Evolutionary conservation across 2,329 filamentous ascomycete genomes (phyloP), one percentile per base, ranked within the genome.

Genomic region (Penicillium sp.): DNA sequence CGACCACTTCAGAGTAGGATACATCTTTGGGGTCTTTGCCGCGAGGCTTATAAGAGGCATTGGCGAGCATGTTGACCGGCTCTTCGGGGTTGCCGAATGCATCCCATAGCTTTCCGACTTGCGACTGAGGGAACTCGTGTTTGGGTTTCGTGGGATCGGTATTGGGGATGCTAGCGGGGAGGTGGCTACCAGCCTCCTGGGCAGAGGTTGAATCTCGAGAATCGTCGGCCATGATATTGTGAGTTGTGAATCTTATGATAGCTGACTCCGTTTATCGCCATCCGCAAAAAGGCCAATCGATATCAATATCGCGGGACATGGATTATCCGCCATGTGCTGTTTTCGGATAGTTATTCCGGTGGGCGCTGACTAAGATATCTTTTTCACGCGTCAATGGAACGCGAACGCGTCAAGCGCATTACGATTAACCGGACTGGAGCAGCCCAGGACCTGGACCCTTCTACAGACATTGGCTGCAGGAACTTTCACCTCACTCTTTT

Each of bases 41-140:
- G 10, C 82, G 81, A 75, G 79, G 88, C 78, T 85, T 82, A 61
- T 81, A 79, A 14, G 79, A 82, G 19, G 83, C 83, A 55, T 82
- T 82, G 1, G 85, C 79, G 71, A 87, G 72, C 54, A 79, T 70
- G 67, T 85, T 85, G 42, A 81, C 79, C 48, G 78, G 82, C 57
- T 83, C 76, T 57, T 76, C 73, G 11, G 78, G 77, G 58, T 76
- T 77, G 31, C 77, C 76, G 58, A 79, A 78, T 29, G 76, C 77
- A 50, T 79, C 77, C 76, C 78, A 79, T 68, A 79, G 65, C 68
- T 80, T 79, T 57, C 74, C 75, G 43, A 75, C 77, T 68, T 80
- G 78, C 35, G 77, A 76, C 65, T 78, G 73, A 24, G 76, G 71
- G 26, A 74, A 69, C 50, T 78, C 76, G 64, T 76, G 70, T 60